Conservation (phyloP, 345 rosid species). For the Gossypium arboreum region DNA sequence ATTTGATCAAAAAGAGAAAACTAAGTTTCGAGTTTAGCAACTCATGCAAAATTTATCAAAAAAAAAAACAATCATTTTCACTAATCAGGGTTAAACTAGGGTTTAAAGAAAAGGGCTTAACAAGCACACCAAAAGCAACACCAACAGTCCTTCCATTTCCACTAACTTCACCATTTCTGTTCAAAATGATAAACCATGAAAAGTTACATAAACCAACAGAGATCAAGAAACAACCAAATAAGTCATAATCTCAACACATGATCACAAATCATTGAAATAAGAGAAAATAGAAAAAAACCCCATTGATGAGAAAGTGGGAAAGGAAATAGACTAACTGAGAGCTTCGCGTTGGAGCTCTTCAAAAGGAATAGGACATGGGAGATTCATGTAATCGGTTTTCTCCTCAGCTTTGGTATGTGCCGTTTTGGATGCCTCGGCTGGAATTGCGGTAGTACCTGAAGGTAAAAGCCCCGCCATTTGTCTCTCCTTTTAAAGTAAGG, state of each 20-base stretch:
- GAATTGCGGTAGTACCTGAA: slow-evolving; percentile 27
- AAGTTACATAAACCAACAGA: neutral
- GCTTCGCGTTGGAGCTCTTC: slow-evolving; percentile 95
- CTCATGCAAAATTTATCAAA: neutral
- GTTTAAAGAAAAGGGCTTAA: neutral
- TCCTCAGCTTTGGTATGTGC: slow-evolving; percentile 34
- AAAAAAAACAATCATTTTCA: neutral
- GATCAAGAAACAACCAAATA: neutral
- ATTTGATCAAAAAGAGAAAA: too few relatives aligned
- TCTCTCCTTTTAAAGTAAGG: neutral
- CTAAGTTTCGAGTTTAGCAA: too few relatives aligned
- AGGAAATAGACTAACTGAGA: slow-evolving; percentile 40
- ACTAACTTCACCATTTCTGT: neutral
- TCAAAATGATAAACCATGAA: neutral
- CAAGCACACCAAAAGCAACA: neutral
- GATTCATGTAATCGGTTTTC: slow-evolving; percentile 66
- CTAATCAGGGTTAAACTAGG: neutral
- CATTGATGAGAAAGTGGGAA: neutral
- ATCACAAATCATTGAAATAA: neutral
- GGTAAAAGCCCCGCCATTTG: slow-evolving; percentile 56
- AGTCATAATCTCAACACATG: neutral
- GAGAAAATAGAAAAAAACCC: neutral
- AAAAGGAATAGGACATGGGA: slow-evolving; percentile 87
- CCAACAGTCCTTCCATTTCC: neutral
- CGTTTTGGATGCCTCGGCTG: slow-evolving; percentile 26